Base-by-base conservation (phyloP, 805 yeast genomes). In the Metschnikowia rubicola region DNA sequence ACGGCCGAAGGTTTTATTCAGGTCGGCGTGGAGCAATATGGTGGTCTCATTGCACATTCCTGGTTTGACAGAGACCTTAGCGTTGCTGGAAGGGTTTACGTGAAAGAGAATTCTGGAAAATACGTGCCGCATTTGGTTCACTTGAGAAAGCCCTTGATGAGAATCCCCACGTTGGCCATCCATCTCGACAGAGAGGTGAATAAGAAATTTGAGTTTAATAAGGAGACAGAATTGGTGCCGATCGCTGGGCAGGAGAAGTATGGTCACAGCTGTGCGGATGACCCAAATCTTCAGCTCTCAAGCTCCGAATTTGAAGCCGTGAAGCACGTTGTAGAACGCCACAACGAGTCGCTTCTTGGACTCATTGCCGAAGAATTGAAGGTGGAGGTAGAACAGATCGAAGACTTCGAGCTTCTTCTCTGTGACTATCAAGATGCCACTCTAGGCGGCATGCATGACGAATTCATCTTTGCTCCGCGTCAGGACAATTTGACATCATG, bases 1-100 rank as follows among this genome's bases (percentile, higher is more conserved):
- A 65, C 70, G 10, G 70, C 74, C 13, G 91, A 87, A 57, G 96
- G 96, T 1, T 92, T 82, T 59, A 76, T 81, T 46, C 96, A 91
- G 64, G 81, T 94, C 15, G 98, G 96, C 34, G 96, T 94, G 9
- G 98, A 94, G 66, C 80, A 84, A 41, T 92, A 92, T 61, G 98
- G 99, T 47, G 98, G 98, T 32, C 94, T 96, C 42, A 83, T 91
- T 46, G 94, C 97, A 82, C 97, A 88, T 63, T 81, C 96, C 5
- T 92, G 98, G 97, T 92, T 94, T 61, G 99, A 92, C 65, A 81
- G 97, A 50, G 97, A 92, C 64, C 75, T 94, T 57, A 78, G 92
- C 34, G 71, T 90, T 50, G 98, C 97, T 8, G 99, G 99, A 12
- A 76, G 98, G 55, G 96, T 92, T 1, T 84, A 84, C 62, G 85